These are phyloP conservation scores for Cytospora piceicola DNA, from an alignment of 2,329 filamentous ascomycete species.

Conservation along the genomic window DNA sequence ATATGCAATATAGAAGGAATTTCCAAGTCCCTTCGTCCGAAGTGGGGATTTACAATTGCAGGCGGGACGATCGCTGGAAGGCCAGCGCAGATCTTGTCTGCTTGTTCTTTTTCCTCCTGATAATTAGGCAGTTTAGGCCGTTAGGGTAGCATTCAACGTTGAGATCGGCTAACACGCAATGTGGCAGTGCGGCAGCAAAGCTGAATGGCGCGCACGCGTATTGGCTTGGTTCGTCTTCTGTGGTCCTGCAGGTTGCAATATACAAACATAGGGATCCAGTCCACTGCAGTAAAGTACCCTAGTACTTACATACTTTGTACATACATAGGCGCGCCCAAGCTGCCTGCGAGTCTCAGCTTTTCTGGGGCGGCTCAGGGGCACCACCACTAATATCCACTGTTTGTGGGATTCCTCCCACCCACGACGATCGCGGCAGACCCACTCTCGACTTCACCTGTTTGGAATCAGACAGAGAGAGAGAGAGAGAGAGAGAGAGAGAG, in stretches of 20 bases:
- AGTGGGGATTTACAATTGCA: background rate
- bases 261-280: background rate
- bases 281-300: background rate
- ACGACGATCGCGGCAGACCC: background rate
- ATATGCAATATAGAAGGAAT: background rate
- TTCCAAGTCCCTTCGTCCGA: background rate
- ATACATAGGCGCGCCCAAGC: background rate
- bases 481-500: too few species aligned
- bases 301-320: background rate
- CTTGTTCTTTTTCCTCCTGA: background rate
- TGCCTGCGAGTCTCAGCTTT: background rate
- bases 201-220: background rate
- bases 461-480: background rate
- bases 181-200: background rate
- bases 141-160: background rate
- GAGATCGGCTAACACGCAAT: background rate
- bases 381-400: background rate
- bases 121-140: background rate
- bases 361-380: background rate
- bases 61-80: background rate
- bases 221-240: background rate
- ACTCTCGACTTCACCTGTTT: background rate
- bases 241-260: background rate
- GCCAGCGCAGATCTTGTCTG: background rate
- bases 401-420: background rate